Base-by-base conservation (phyloP, 768 basidiomycete genomes). In the Phlegmacium glaucopus region DNA sequence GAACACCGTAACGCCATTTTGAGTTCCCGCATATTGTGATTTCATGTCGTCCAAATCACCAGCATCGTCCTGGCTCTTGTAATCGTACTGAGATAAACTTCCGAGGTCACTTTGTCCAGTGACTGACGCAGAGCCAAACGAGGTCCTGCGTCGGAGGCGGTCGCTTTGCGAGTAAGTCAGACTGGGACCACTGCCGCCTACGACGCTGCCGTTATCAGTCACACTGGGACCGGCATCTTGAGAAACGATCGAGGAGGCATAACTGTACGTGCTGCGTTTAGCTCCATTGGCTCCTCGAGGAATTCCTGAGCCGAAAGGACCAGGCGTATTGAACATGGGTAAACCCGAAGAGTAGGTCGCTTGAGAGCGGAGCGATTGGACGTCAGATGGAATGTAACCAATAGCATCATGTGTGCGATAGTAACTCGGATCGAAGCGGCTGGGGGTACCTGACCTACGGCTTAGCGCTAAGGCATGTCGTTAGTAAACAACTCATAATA, bases 321-420 rank as follows among this genome's bases (percentile, higher is more conserved):
- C 81, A 54, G 76, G 77, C 25, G 78, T 70, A 42, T 80, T 76
- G 60, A 94, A 94, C 76, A 90, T 80, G 12, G 93, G 94, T 26
- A 95, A 72, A 18, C 91, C 90, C 9, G 94, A 93, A 2, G 94
- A 89, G 62, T 96, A 94, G 0, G 92, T 94, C 0, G 95, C 94
- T 66, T 99, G 96, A 2, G 95, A 98, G 45, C 93, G 86, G 39
- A 98, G 80, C 3, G 95, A 97, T 63, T 96, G 95, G 17, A 85
- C 90, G 61, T 98, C 96, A 6, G 92, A 91, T 2, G 94, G 93
- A 54, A 97, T 95, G 65, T 94, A 94, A 5, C 89, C 86, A 45
- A 94, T 77, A 0, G 94, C 83, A 61, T 97, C 94, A 66, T 97
- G 94, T 0, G 91, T 91, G 49, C 94, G 84, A 67, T 94, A 98